These are phyloP conservation scores for Yamadazyma olivae DNA, from an alignment of 805 yeast species.

Conservation along the genomic window DNA sequence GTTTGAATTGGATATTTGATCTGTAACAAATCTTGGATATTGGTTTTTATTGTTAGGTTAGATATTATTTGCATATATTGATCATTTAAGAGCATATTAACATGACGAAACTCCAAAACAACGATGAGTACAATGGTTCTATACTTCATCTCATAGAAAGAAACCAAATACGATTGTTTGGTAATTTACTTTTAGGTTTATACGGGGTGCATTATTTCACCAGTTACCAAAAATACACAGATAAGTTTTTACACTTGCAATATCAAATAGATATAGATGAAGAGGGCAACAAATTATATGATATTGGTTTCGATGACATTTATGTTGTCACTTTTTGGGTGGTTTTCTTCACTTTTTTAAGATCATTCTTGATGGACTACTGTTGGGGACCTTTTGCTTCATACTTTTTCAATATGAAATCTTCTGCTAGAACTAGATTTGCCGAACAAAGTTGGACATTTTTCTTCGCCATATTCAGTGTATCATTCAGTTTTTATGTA, in stretches of 20 bases:
- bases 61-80: too few species aligned
- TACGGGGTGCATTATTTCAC: background rate
- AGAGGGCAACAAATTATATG: slow-evolving; percentile 35
- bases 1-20: too few species aligned
- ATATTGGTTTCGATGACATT: slow-evolving; percentile 53
- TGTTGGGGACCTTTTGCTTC: slow-evolving; percentile 57
- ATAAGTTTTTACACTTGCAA: slow-evolving; percentile 36
- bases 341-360: slow-evolving; percentile 51
- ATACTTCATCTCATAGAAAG: slow-evolving; percentile 20
- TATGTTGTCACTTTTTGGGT: slow-evolving; percentile 55
- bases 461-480: slow-evolving; percentile 55
- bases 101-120: too few species aligned
- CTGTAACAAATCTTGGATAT: too few species aligned
- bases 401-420: slow-evolving; percentile 38
- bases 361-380: slow-evolving; percentile 60
- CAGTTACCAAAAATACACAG: slow-evolving; percentile 14
- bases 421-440: slow-evolving; percentile 61
- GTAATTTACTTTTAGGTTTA: slow-evolving; percentile 21
- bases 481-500: slow-evolving; percentile 54
- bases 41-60: too few species aligned
- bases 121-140: background rate
- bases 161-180: slow-evolving; percentile 33
- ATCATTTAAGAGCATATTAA: too few species aligned
- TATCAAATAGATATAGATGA: slow-evolving; percentile 16
- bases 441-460: slow-evolving; percentile 86